These are phyloP conservation scores for Ogataea polymorpha DNA, from an alignment of 805 yeast species.

Conservation along the genomic window DNA sequence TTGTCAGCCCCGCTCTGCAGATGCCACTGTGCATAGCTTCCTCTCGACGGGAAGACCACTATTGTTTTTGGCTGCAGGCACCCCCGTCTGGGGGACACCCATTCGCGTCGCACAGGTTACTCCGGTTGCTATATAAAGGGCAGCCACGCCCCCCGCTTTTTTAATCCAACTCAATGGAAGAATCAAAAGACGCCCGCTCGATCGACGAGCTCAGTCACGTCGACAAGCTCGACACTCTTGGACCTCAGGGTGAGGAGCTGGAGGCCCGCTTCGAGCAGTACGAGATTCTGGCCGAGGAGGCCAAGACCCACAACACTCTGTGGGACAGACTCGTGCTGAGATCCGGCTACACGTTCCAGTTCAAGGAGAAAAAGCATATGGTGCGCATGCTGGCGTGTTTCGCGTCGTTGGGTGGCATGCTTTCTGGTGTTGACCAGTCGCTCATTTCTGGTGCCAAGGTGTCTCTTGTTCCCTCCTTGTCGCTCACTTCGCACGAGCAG, in stretches of 20 bases:
- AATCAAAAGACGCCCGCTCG: constrained; percentile 8
- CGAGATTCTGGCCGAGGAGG: constrained; percentile 33
- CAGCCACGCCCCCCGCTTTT: neutral
- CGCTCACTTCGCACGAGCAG: constrained; percentile 39
- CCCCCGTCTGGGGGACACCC: too few species aligned
- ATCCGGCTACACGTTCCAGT: constrained; percentile 34
- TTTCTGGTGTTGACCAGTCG: constrained; percentile 68
- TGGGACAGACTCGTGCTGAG: constrained; percentile 40
- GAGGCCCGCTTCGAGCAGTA: constrained; percentile 36
- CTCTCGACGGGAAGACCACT: neutral
- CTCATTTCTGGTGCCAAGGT: constrained; percentile 61
- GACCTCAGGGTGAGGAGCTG: constrained; percentile 32
- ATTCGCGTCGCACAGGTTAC: too few species aligned
- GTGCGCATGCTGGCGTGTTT: constrained; percentile 49
- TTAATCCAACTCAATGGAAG: constrained; percentile 1
- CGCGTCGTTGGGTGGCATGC: constrained; percentile 61
- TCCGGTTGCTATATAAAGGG: neutral
- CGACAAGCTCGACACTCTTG: constrained; percentile 29
- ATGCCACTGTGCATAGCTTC: neutral
- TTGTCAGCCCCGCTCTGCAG: neutral
- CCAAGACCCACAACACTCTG: constrained; percentile 32
- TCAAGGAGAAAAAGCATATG: constrained; percentile 45
- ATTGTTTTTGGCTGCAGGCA: neutral
- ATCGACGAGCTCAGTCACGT: constrained; percentile 26
- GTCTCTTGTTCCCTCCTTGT: constrained; percentile 43